Evolutionary conservation across 768 basidiomycete species (phyloP).

Genomic region (Rhizopogon vesiculosus): DNA sequence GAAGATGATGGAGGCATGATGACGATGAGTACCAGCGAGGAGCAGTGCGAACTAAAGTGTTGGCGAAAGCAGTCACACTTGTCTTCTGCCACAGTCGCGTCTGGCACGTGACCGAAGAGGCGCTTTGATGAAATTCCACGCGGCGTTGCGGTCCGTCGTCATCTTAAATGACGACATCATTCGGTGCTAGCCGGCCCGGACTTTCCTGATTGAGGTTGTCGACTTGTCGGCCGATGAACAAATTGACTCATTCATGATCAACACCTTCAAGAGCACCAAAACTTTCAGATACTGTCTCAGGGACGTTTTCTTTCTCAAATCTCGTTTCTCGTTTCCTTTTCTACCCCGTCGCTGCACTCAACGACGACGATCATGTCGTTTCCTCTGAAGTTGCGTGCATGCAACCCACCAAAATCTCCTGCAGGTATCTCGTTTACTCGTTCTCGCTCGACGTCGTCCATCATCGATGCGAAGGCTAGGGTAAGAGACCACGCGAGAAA

Average conservation of each 20-base stretch:
- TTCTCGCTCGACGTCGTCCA: slow-evolving; percentile 51
- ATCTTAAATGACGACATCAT: too few species aligned
- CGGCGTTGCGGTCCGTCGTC: too few species aligned
- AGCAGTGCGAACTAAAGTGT: background rate
- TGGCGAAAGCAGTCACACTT: too few species aligned
- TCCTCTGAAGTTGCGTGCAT: slow-evolving; percentile 37
- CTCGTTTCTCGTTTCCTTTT: background rate
- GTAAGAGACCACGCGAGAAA: slow-evolving; percentile 73
- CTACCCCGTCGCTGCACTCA: slow-evolving; percentile 9
- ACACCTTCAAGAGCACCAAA: too few species aligned
- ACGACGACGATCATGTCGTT: slow-evolving; percentile 35
- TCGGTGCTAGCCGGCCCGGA: too few species aligned
- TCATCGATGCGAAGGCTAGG: slow-evolving; percentile 77
- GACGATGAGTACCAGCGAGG: background rate
- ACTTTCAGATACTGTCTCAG: slow-evolving; percentile 5
- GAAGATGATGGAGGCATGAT: background rate
- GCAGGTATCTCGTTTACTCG: slow-evolving; percentile 35
- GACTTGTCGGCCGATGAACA: too few species aligned
- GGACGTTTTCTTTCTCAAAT: slow-evolving; percentile 3
- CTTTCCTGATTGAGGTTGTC: too few species aligned
- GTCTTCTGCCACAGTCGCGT: too few species aligned
- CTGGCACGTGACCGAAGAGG: too few species aligned
- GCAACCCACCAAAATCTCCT: slow-evolving; percentile 32
- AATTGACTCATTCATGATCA: too few species aligned
- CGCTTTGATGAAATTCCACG: too few species aligned